These are phyloP conservation scores for Penicillium longicatenatum DNA, from an alignment of 495 filamentous ascomycete genomes.

Conservation along the genomic window DNA sequence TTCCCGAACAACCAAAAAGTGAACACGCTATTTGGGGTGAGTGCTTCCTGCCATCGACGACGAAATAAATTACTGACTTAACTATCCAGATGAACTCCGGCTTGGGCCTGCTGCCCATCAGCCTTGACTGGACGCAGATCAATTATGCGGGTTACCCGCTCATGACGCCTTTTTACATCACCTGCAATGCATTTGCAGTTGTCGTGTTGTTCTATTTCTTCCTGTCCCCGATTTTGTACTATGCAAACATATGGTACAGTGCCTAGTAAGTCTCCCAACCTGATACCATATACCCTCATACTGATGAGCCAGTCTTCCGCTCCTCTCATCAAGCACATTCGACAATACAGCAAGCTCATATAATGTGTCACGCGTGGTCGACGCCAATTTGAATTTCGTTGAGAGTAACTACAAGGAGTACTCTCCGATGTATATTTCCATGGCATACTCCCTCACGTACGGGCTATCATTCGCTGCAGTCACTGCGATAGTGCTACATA, in stretches of 20 bases:
- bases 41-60: not conserved
- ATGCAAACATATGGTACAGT: conserved; percentile 47
- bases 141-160: conserved; percentile 67
- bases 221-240: conserved; percentile 58
- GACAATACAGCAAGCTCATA: conserved; percentile 62
- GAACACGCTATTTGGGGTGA: conserved; percentile 66
- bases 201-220: conserved; percentile 55
- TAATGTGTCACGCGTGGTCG: conserved; percentile 56
- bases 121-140: conserved; percentile 71
- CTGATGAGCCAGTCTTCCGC: conserved; percentile 43
- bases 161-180: conserved; percentile 68
- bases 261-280: conserved; percentile 48
- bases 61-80: not conserved
- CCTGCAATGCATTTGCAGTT: conserved; percentile 64
- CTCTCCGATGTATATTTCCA: conserved; percentile 65
- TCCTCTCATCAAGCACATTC: conserved; percentile 60
- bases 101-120: conserved; percentile 61
- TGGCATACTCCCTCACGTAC: conserved; percentile 62
- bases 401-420: conserved; percentile 58
- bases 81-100: conserved; percentile 43
- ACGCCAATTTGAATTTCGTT: conserved; percentile 52
- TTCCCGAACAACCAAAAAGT: conserved; percentile 58
- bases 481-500: conserved; percentile 58
- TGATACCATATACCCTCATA: not conserved
- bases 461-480: conserved; percentile 66